phyloP scores from a whole-genome alignment of 768 basidiomycete species.

The Chlorophyllum brunneum region DNA sequence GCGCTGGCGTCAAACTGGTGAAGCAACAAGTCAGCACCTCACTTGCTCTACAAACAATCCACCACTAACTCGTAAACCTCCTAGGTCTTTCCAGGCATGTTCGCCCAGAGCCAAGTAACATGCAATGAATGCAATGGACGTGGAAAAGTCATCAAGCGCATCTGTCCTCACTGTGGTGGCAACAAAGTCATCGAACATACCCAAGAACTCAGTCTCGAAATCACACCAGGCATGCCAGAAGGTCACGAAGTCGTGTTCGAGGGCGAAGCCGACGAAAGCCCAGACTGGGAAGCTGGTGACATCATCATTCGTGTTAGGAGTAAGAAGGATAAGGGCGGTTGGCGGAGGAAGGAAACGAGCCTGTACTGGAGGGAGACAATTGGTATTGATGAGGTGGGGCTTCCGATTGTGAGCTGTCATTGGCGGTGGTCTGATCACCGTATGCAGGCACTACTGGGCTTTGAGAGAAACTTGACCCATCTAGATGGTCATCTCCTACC shows the following conservation, averaged over 20 bases:
- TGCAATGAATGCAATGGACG: slow-evolving; percentile 85
- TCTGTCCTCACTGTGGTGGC: slow-evolving; percentile 81
- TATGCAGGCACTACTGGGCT: slow-evolving; percentile 89
- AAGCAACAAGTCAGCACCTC: slow-evolving; percentile 62
- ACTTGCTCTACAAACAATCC: background rate
- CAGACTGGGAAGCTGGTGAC: slow-evolving; percentile 96
- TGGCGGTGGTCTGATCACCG: background rate
- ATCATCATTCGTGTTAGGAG: slow-evolving; percentile 83
- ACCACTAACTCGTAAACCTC: background rate
- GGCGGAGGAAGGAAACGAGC: slow-evolving; percentile 85
- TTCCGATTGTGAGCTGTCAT: background rate
- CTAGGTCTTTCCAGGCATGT: slow-evolving; percentile 93
- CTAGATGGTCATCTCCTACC: slow-evolving; percentile 81
- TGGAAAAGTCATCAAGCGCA: slow-evolving; percentile 70
- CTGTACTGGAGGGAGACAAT: slow-evolving; percentile 92
- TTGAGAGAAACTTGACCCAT: slow-evolving; percentile 87
- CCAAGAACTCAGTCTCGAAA: slow-evolving; percentile 81
- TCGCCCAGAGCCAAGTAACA: slow-evolving; percentile 79
- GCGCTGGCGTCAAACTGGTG: slow-evolving; percentile 78
- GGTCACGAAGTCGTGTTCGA: slow-evolving; percentile 91
- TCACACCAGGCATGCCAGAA: slow-evolving; percentile 87
- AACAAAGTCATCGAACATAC: slow-evolving; percentile 78
- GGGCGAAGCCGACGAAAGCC: slow-evolving; percentile 94
- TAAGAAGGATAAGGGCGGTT: slow-evolving; percentile 72
- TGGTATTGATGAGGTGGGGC: slow-evolving; percentile 79